Evolutionary conservation across 2,329 filamentous ascomycete genomes (phyloP), one percentile per base, ranked within the genome.

Genomic region (Trichoderma aggressivum): DNA sequence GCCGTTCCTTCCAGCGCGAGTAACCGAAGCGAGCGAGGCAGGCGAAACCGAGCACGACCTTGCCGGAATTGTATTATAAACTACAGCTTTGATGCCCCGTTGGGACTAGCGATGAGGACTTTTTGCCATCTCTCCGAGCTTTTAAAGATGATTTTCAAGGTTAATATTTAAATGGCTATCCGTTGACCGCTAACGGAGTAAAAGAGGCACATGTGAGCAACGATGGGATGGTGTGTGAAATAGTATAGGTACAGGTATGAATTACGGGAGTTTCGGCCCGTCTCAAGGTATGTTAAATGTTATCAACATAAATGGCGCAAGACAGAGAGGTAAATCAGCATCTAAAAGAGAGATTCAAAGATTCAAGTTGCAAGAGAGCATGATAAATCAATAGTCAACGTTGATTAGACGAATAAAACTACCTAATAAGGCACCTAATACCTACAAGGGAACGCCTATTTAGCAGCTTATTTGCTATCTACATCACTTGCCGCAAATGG

Each of bases 1-100:
- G 32, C 34, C 39, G 61, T 28, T 28, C 26, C 26, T 11, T 63
- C 39, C 18, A 50, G 61, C 8, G 47, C 21, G 30, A 56, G 47
- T 56, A 39, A 24, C 43, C 63, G 63, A 66, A 5, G 47, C 62
- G 62, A 66, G 63, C 63, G 47, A 66, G 30, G 28, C 63, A 55
- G 47, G 63, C 63, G 63, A 56, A 34, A 26, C 32, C 7, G 12
- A 18, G 30, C 11, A 24, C 36, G 18, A 12, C 18, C 47, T 11
- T 62, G 14, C 7, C 21, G 24, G 47, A 24, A 53, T 24, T 34
- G 26, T 53, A 53, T 11, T 3, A 14, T 5, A 50, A 50, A 53
- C 16, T 12, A 21, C 28, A 24, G 7, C 18, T 55, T 56, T 56
- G 47, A 5, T 65, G 47, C 47, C 47, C 50, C 1, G 32, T 56